These are phyloP conservation scores for Chlamydomonas sphaeroides DNA, from an alignment of 139 green algal genomes.

Conservation along the genomic window DNA sequence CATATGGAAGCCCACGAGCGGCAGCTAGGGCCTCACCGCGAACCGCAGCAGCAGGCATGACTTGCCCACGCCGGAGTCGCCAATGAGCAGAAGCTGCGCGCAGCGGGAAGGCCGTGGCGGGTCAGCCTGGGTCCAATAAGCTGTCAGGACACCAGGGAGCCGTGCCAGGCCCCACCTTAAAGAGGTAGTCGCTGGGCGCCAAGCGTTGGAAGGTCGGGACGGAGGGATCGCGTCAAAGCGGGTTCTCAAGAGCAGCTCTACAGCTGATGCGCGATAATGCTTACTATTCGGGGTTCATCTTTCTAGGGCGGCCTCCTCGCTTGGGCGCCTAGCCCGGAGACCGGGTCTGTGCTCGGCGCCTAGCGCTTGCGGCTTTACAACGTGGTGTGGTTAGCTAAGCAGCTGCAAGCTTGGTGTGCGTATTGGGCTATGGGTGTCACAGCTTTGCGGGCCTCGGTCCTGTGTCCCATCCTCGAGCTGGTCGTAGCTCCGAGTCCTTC, in stretches of 20 bases:
- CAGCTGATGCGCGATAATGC: no score
- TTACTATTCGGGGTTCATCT: slow-evolving; percentile 85
- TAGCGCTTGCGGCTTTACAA: no score
- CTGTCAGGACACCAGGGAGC: not conserved
- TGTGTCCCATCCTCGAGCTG: no score
- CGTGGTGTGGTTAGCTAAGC: no score
- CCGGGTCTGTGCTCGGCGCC: no score
- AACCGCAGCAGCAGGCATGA: slow-evolving; percentile 97
- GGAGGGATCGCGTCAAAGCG: slow-evolving; percentile 4
- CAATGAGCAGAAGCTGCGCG: slow-evolving; percentile 94
- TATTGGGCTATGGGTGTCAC: no score
- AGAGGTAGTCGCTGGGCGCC: slow-evolving; percentile 85
- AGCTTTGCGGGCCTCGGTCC: no score
- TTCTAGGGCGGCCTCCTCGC: no score
- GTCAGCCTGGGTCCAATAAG: not conserved
- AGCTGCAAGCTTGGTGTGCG: no score
- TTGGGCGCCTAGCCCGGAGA: no score
- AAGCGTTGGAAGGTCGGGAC: slow-evolving; percentile 25
- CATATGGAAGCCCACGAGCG: no score
- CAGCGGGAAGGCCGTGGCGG: slow-evolving; percentile 8
- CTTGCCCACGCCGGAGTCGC: slow-evolving; percentile 96
- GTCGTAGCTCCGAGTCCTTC: no score
- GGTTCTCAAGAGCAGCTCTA: not conserved
- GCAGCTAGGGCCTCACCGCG: slow-evolving; percentile 75
- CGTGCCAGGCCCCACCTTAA: slow-evolving; percentile 78